phyloP scores from a whole-genome alignment of 805 yeast genomes.

The Candida ovalis region DNA sequence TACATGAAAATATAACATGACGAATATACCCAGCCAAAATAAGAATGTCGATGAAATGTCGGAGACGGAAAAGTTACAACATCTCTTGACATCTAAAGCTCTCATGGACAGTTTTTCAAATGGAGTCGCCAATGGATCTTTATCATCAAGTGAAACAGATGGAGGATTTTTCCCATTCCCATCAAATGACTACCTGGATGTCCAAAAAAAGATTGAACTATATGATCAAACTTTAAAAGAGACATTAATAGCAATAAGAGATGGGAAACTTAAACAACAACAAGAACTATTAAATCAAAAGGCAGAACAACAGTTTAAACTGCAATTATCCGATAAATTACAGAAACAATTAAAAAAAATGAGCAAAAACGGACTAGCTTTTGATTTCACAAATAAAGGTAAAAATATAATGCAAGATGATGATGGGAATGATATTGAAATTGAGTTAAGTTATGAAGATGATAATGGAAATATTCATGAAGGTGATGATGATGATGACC shows the following conservation, averaged over 20 bases:
- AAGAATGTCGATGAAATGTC: conserved; percentile 12
- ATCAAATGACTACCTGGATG: conserved; percentile 9
- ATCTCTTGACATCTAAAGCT: conserved; percentile 14
- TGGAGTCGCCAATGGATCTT: background rate
- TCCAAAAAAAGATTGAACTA: conserved; percentile 15
- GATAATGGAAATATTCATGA: background rate
- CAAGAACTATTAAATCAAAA: conserved; percentile 4
- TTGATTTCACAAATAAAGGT: conserved; percentile 1
- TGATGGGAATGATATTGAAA: conserved; percentile 2
- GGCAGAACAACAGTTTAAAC: background rate
- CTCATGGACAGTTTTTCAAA: conserved; percentile 5
- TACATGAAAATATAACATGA: background rate
- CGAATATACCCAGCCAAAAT: background rate
- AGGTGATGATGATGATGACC: background rate
- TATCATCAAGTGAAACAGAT: background rate
- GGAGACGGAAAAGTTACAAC: conserved; percentile 15
- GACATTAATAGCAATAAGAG: conserved; percentile 16
- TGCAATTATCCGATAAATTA: background rate
- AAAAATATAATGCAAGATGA: background rate
- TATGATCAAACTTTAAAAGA: conserved; percentile 20
- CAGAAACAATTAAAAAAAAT: background rate
- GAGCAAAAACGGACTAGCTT: background rate
- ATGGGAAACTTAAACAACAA: conserved; percentile 9
- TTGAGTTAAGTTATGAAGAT: background rate
- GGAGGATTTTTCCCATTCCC: conserved; percentile 9